phyloP scores from a whole-genome alignment of 2,329 filamentous ascomycete genomes.

The Claviceps sp. region DNA sequence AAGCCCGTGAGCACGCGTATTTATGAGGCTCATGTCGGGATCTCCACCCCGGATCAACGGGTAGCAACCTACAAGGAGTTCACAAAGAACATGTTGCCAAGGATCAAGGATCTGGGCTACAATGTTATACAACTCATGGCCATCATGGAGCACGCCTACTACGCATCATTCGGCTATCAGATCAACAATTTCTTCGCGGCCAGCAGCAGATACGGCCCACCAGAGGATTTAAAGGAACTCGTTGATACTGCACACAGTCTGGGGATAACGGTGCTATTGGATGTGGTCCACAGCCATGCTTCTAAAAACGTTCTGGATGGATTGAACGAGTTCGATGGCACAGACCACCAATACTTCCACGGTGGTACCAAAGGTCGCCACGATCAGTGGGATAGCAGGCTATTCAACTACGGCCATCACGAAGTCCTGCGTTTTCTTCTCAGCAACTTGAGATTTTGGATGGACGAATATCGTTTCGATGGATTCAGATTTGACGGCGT shows the following conservation, averaged over 20 bases:
- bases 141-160: constrained; percentile 98
- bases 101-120: constrained; percentile 83
- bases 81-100: constrained; percentile 77
- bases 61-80: constrained; percentile 97
- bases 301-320: constrained; percentile 96
- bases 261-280: constrained; percentile 81
- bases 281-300: constrained; percentile 95
- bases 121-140: constrained; percentile 98
- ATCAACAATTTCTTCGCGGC: constrained; percentile 98
- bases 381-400: constrained; percentile 86
- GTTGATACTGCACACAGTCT: constrained; percentile 88
- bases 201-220: constrained; percentile 85
- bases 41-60: constrained; percentile 78
- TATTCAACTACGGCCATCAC: constrained; percentile 95
- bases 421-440: constrained; percentile 93
- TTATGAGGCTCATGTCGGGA: constrained; percentile 97
- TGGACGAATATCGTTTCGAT: constrained; percentile 95
- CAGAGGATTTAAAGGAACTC: constrained; percentile 91
- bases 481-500: constrained; percentile 97
- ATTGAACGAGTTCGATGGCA: constrained; percentile 89
- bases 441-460: constrained; percentile 95
- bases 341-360: constrained; percentile 94
- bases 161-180: constrained; percentile 97
- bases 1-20: constrained; percentile 81
- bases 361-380: constrained; percentile 72